Base-by-base conservation (phyloP, 371 early-diverging fungal species). In the Chytridiales sp. region DNA sequence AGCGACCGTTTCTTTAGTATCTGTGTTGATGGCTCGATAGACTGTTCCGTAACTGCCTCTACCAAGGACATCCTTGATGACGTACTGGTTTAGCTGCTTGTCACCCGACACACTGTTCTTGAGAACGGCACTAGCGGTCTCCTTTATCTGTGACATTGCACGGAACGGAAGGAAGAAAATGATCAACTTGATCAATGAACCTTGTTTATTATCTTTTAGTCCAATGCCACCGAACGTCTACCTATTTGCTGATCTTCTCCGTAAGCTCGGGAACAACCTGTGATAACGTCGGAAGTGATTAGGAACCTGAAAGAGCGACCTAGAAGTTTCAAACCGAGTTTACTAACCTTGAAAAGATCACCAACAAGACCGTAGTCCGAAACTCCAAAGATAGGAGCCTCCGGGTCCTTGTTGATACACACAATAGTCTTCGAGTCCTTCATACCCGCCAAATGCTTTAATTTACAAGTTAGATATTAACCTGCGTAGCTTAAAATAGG, bases 361-460 rank as follows among this genome's bases (percentile, higher is more conserved):
- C 85, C 95, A 52, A 95, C 97, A 30, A 98, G 83, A 38, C 97
- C 95, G 74, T 94, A 95, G 75, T 98, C 98, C 39, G 98, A 88
- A 30, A 97, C 71, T 79, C 94, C 94, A 89, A 98, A 97, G 57
- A 98, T 98, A 52, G 98, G 97, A 31, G 95, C 95, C 62, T 98
- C 98, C 29, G 94, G 85, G 69, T 98, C 98, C 84, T 93, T 96
- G 87, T 98, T 98, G 76, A 98, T 96, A 53, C 95, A 93, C 34
- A 95, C 97, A 78, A 98, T 98, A 46, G 87, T 88, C 84, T 98
- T 98, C 77, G 89, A 89, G 68, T 98, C 98, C 83, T 98, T 98
- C 98, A 97, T 97, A 70, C 98, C 98, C 43, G 96, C 96, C 79
- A 97, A 73, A 70, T 95, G 96, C 86, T 73, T 47, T 15, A n/a